phyloP scores from a whole-genome alignment of 345 rosid genomes.

The Populus simonii region DNA sequence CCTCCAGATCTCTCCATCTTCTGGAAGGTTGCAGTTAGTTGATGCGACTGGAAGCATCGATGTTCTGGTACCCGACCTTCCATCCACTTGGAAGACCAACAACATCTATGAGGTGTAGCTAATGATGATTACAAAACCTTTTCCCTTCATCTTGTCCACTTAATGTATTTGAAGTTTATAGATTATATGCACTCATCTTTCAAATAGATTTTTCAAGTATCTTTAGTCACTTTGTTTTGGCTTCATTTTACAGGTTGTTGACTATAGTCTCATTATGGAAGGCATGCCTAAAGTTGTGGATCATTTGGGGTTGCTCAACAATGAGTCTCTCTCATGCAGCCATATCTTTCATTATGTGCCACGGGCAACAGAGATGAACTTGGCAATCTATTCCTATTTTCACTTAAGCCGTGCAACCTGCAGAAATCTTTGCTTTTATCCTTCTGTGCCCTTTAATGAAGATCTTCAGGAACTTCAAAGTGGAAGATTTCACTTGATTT shows the following conservation, averaged over 20 bases:
- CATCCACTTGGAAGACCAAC: slow-evolving; percentile 44
- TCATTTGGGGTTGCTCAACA: slow-evolving; percentile 25
- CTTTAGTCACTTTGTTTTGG: slow-evolving; percentile 13
- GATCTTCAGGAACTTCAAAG: slow-evolving; percentile 38
- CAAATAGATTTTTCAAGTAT: background rate
- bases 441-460: slow-evolving; percentile 31
- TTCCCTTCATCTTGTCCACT: slow-evolving; percentile 19
- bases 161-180: background rate
- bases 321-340: slow-evolving; percentile 43
- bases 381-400: slow-evolving; percentile 41
- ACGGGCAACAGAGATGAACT: slow-evolving; percentile 30
- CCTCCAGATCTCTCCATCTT: slow-evolving; percentile 51
- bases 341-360: slow-evolving; percentile 42
- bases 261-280: slow-evolving; percentile 52
- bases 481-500: slow-evolving; percentile 58
- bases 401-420: slow-evolving; percentile 31
- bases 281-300: slow-evolving; percentile 45
- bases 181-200: background rate
- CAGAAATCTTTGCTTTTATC: slow-evolving; percentile 38
- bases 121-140: slow-evolving; percentile 6
- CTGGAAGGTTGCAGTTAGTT: slow-evolving; percentile 75
- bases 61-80: slow-evolving; percentile 63
- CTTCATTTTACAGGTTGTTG: slow-evolving; percentile 50
- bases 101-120: slow-evolving; percentile 59
- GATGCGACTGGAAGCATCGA: slow-evolving; percentile 71